Evolutionary conservation across 352 stramenopile species (phyloP), one percentile per base, ranked within the genome.

Genomic region (Elongisporangium undulatum): DNA sequence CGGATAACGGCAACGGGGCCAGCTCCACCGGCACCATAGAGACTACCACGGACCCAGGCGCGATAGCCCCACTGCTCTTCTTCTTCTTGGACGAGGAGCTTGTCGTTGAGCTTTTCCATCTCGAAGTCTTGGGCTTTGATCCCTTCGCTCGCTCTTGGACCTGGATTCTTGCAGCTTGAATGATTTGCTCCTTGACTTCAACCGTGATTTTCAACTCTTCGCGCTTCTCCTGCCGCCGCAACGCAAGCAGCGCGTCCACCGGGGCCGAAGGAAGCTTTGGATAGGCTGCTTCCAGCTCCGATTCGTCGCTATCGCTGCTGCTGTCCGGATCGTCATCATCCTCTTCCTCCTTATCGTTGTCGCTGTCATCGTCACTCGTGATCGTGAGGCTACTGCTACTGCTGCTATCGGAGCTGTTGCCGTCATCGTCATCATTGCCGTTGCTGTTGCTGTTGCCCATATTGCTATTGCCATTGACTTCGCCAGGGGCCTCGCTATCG

Each of bases 251-350:
- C 9, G 65, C 63, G 51, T 92, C 83, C 20, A 92, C 77, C 1
- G 80, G 80, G 10, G 82, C 70, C 8, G 69, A 52, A 0, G 83
- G 77, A 10, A 92, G 60, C 38, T 71, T 61, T 29, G 79, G 82
- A 38, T 92, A 92, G 22, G 78, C 77, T 22, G 68, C 80, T 39
- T 92, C 78, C 19, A 87, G 52, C 39, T 90, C 78, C 0, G 75
- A 85, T 21, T 68, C 81, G 53, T 88, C 79, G 52, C 68, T 78
- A 8, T 71, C 69, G 61, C 82, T 90, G 48, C 82, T 72, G 55
- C 62, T 79, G 10, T 70, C 49, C 2, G 71, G 68, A 4, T 79
- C 71, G 26, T 68, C 67, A n/a, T 55, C 65, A 10, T 51, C 51
- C 3, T 63, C 58, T 8, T 19, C 13, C 20, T 61, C 41, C 19